Conservation (phyloP, 2,329 filamentous ascomycete genomes). For the Pseudogymnoascus sp. region DNA sequence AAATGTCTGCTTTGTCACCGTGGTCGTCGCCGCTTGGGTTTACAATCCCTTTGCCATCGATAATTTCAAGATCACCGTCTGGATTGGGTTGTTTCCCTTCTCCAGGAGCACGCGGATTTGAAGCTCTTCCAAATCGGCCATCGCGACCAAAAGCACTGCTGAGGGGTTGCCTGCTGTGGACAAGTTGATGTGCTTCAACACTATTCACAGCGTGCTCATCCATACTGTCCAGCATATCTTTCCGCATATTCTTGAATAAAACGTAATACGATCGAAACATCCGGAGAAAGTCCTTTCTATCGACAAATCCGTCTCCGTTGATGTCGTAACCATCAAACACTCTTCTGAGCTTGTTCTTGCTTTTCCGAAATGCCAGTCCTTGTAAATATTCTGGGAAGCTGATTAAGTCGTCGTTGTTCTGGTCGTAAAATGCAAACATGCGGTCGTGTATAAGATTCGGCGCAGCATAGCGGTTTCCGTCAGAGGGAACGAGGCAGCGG, state of each 20-base stretch:
- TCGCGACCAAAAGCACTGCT: slow-evolving; percentile 69
- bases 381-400: slow-evolving; percentile 87
- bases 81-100: slow-evolving; percentile 59
- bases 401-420: slow-evolving; percentile 80
- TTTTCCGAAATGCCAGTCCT: slow-evolving; percentile 65
- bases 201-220: slow-evolving; percentile 73
- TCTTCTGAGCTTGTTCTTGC: slow-evolving; percentile 61
- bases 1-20: background rate
- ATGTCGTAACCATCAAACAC: slow-evolving; percentile 89
- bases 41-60: slow-evolving; percentile 53
- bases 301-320: slow-evolving; percentile 78
- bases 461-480: slow-evolving; percentile 65
- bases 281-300: slow-evolving; percentile 77
- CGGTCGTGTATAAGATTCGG: slow-evolving; percentile 92
- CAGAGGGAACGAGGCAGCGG: slow-evolving; percentile 79
- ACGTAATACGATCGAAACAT: slow-evolving; percentile 92
- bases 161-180: slow-evolving; percentile 67
- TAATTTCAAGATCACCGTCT: slow-evolving; percentile 58
- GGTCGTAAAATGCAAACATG: slow-evolving; percentile 95
- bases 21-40: slow-evolving; percentile 51
- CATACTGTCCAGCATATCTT: slow-evolving; percentile 70
- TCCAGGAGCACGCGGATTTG: slow-evolving; percentile 44
- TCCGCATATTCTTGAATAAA: slow-evolving; percentile 81
- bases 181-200: slow-evolving; percentile 67
- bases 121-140: slow-evolving; percentile 57